phyloP scores from a whole-genome alignment of 495 filamentous ascomycete species.

The Poronia punctata region DNA sequence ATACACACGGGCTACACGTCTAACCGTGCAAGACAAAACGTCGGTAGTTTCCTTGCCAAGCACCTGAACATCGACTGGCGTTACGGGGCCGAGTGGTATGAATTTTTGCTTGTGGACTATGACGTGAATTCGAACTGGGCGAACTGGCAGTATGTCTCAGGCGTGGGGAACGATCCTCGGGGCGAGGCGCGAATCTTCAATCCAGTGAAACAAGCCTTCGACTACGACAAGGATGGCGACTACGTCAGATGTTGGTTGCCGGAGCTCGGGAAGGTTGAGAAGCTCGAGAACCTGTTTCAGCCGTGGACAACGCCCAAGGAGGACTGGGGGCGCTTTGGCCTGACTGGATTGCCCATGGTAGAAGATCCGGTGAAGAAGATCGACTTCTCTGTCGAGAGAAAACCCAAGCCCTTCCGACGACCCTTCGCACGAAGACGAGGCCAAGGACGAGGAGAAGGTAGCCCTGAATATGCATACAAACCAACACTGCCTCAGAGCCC shows the following conservation, averaged over 20 bases:
- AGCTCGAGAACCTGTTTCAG: constrained; percentile 54
- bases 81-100: constrained; percentile 72
- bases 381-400: constrained; percentile 43
- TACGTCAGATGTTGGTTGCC: constrained; percentile 62
- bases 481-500: background rate
- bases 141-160: constrained; percentile 70
- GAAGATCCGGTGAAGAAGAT: constrained; percentile 53
- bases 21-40: constrained; percentile 65
- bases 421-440: constrained; percentile 25
- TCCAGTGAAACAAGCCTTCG: constrained; percentile 61
- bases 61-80: constrained; percentile 70
- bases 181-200: constrained; percentile 62
- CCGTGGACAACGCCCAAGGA: constrained; percentile 51
- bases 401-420: constrained; percentile 27
- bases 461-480: background rate
- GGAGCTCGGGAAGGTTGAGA: constrained; percentile 47
- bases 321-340: constrained; percentile 42
- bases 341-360: constrained; percentile 44
- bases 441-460: constrained; percentile 10
- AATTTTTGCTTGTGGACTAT: constrained; percentile 61
- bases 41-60: constrained; percentile 62
- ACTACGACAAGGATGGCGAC: constrained; percentile 59
- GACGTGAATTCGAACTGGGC: constrained; percentile 67
- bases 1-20: constrained; percentile 65
- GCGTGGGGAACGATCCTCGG: constrained; percentile 67